Evolutionary conservation across 2,329 filamentous ascomycete genomes (phyloP).

Genomic region (Nakataea oryzae): DNA sequence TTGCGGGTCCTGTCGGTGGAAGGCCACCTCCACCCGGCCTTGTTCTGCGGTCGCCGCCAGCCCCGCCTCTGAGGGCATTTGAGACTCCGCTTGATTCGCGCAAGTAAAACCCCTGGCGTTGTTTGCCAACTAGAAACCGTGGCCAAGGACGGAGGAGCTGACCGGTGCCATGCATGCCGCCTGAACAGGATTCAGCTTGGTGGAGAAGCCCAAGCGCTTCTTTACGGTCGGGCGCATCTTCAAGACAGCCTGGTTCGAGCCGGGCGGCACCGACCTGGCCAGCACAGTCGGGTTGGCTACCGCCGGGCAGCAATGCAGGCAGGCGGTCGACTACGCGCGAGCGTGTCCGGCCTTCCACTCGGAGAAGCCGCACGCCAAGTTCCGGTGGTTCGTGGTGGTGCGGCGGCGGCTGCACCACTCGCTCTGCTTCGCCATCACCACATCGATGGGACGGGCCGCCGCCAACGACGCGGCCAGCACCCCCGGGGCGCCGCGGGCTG

Average conservation of each 20-base stretch:
- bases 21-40: too few species aligned
- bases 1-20: too few species aligned
- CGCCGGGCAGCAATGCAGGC: background rate
- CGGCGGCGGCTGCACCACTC: conserved; percentile 13
- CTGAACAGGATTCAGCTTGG: conserved; percentile 10
- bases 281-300: background rate
- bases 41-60: too few species aligned
- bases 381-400: conserved; percentile 17
- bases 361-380: conserved; percentile 11
- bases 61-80: background rate
- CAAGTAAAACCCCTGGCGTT: background rate
- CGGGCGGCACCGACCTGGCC: conserved; percentile 3
- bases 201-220: conserved; percentile 16
- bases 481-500: background rate
- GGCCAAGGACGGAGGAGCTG: background rate
- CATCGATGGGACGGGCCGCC: conserved; percentile 6
- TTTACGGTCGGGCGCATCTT: conserved; percentile 16
- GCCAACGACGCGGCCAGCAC: too few species aligned
- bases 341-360: conserved; percentile 9
- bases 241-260: conserved; percentile 18
- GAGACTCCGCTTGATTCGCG: background rate
- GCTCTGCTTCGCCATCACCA: conserved; percentile 16
- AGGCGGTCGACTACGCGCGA: conserved; percentile 8
- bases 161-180: background rate
- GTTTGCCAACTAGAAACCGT: background rate